A percentile compares a stretch with the other conserved stretches of the same genome.
Conservation (phyloP, 129 eudicot species). For the Pittosporum tobira region DNA sequence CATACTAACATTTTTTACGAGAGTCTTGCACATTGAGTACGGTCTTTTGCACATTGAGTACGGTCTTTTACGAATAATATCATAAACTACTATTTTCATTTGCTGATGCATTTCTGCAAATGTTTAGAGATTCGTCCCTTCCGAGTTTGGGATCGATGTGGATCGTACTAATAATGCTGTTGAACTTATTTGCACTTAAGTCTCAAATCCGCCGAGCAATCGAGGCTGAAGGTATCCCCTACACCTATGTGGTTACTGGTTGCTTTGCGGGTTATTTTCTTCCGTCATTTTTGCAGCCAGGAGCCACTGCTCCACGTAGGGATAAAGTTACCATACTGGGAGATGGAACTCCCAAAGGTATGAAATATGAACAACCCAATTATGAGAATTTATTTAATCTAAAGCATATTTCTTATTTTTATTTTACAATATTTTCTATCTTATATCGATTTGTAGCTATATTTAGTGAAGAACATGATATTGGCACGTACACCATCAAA, state of each 20-base stretch:
- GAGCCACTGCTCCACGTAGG: constrained; percentile 53
- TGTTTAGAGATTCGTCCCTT: constrained; percentile 65
- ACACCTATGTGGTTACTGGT: constrained; percentile 44
- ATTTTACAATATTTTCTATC: background rate
- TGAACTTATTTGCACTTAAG: constrained; percentile 46
- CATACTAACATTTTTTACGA: too few relatives aligned
- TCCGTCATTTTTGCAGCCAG: constrained; percentile 47
- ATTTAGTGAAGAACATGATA: constrained; percentile 54
- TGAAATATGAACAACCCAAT: too few relatives aligned
- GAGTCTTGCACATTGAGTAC: too few relatives aligned
- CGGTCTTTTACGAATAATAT: background rate
- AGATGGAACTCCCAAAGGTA: constrained; percentile 71
- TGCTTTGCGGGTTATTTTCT: constrained; percentile 61
- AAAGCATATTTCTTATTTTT: too few relatives aligned
- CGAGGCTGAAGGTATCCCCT: constrained; percentile 60
- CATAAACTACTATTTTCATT: too few relatives aligned
- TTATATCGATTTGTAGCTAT: constrained; percentile 27
- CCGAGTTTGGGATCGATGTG: constrained; percentile 72
- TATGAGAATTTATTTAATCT: too few relatives aligned
- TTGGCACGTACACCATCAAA: constrained; percentile 68
- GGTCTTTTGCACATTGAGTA: background rate
- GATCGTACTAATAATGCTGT: constrained; percentile 53
- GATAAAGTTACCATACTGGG: constrained; percentile 60
- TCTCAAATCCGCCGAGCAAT: constrained; percentile 46
- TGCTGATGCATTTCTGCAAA: background rate